Base-by-base conservation (phyloP, 352 stramenopile species). In the Phytophthora fragariae region DNA sequence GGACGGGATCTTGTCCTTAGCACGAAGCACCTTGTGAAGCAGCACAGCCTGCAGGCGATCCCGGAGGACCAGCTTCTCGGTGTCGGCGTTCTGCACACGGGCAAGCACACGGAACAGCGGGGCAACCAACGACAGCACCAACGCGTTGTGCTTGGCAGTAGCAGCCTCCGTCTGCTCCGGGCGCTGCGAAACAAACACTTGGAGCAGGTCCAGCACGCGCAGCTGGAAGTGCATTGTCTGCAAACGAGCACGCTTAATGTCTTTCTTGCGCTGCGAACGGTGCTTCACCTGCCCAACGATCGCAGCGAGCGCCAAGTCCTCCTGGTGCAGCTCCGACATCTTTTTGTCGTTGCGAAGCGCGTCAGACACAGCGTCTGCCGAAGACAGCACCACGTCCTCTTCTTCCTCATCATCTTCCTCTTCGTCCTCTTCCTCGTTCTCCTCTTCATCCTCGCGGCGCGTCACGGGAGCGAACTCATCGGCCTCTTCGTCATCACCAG, bases 181-280 rank as follows among this genome's bases (percentile, higher is more conserved):
- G 33, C 65, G 70, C 52, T 84, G 74, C 11, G 76, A 75, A 24
- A 84, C 85, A 65, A 92, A 93, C 66, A 94, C 73, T 59, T 92
- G 76, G 44, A 97, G 76, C 72, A 97, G 63, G 57, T 97, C 88
- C 21, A 97, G 60, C 35, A 95, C 88, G 39, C 90, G 90, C 58
- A 97, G 69, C 70, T 97, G 89, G 77, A 97, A 97, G 79, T 97
- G 90, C 60, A 95, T 79, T 33, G 87, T 81, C 61, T 92, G 84
- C 55, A 92, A 78, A 17, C 81, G 80, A 58, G 86, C 73, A 17
- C 77, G 79, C 77, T 95, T 93, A 31, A 83, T 76, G 60, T 92
- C 85, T 59, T 92, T 89, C 80, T 95, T 95, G 75, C 80, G 81
- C 68, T 91, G 83, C 53, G 84, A 88, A 49, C 85, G 87, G 53